Evolutionary conservation across 495 filamentous ascomycete species (phyloP), one percentile per base, ranked within the genome.

Genomic region (Podospora anserina): DNA sequence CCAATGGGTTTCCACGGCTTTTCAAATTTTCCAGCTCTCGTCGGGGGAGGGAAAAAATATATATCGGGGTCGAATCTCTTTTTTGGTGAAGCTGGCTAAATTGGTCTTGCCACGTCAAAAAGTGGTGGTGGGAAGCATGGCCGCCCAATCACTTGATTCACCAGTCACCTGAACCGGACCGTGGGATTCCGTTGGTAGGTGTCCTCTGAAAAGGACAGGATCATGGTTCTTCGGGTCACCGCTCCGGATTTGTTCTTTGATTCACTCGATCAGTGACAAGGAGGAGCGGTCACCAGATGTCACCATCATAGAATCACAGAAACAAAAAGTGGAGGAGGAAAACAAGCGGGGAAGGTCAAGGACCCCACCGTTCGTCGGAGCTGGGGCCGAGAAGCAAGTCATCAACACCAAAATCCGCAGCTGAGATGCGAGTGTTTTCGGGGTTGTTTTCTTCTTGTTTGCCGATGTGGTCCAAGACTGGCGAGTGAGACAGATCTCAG

Each of bases 61-160:
- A 54, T 61, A 32, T 32, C 30, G 65, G 44, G 16, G 65, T 64
- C 18, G 39, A 49, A 49, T 49, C 39, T 49, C 15, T 49, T 11
- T 49, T 49, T 58, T 58, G 55, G 18, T 70, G 71, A 68, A 68
- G 71, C 30, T 72, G 70, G 68, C 73, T 65, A 69, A 69, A 72
- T 71, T 65, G 64, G 18, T 20, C 16, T 56, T 70, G 68, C 68
- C 68, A 72, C 67, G 68, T 68, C 67, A 63, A 64, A 19, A 26
- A 63, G 58, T 57, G 64, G 59, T 20, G 39, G 39, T 49, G 39
- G 39, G 55, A 58, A n/a, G n/a, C 11, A 20, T 19, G n/a, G 19
- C 19, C 13, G 28, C 26, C 64, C 67, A 70, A 67, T 66, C 65
- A 56, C 23, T 49, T 16, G 6, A 49, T 49, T 49, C 15, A 13